Evolutionary conservation across 148 eudicot species (phyloP), one percentile per base, ranked within the genome.

Genomic region (Arctostaphylos glauca): DNA sequence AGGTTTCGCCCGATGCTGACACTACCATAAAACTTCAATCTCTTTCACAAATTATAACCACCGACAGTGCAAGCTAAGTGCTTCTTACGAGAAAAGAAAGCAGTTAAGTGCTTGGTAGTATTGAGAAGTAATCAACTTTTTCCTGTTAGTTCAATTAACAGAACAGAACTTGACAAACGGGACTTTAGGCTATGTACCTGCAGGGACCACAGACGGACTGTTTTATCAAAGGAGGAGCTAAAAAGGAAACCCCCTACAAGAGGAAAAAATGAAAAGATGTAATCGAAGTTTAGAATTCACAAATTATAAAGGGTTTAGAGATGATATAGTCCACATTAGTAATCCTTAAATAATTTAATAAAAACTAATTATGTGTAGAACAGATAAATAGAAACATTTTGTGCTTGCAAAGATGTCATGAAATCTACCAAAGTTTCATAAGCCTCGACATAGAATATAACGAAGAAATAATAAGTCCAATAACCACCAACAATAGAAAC

Each of bases 201-300:
- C 84, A 95, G 88, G 59, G 96, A 94, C 98, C 98, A 95, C 53
- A 92, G 91, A 48, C 85, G 87, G 86, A 95, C 87, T 58, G 93
- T 88, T 87, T 92, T 95, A 87, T 95, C 97, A 79, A 87, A 89
- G 58, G 98, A 95, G 70, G 98, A 90, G 92, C 98, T 92, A 88
- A 95, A 95, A 75, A 95, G 92, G 86, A 85, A 93, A 68, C 89
- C 96, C 44, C 95, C 97, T 93, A 86, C 91, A 88, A 89, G 76
- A 87, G 74, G 38, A 31, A 85, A 81, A 53, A 77, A 78, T 6
- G 41, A 77, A 71, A 72, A 43, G 31, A 44, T 79, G 43, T 18
- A 52, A 70, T 84, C 73, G 71, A 87, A 66, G 46, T 74, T 12
- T 76, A 84, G 81, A 67, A 64, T 74, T 74, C 73, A 14, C 44